Evolutionary conservation across 192 early-diverging fungal genomes (phyloP).

Genomic region (Coemansia sp.): DNA sequence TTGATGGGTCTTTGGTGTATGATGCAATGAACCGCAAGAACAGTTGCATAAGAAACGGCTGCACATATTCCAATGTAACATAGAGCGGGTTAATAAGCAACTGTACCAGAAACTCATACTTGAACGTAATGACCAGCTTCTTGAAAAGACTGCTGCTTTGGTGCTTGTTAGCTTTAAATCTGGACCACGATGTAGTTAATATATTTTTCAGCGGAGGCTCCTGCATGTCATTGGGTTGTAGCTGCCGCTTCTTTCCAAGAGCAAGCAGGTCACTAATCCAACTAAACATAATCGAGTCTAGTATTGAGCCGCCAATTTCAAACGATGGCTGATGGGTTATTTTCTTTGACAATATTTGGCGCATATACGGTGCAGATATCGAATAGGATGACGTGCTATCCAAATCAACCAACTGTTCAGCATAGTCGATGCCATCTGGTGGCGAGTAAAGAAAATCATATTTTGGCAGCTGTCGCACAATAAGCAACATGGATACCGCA

Average conservation of each 20-base stretch:
- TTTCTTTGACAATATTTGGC: not conserved
- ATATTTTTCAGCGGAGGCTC: conserved; percentile 9
- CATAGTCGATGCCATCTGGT: not conserved
- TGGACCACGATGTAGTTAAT: conserved; percentile 5
- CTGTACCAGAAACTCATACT: conserved; percentile 41
- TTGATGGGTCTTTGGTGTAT: conserved; percentile 24
- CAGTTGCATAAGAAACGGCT: conserved; percentile 57
- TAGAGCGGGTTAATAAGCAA: conserved; percentile 27
- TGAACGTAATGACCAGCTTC: conserved; percentile 36
- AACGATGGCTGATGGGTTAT: conserved; percentile 7
- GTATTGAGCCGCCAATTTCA: conserved; percentile 26
- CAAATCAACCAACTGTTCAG: not conserved
- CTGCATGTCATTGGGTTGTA: conserved; percentile 16
- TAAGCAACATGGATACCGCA: conserved; percentile 13
- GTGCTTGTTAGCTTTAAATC: conserved; percentile 7
- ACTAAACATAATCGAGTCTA: conserved; percentile 20
- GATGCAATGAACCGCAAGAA: conserved; percentile 54
- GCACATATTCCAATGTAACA: conserved; percentile 42
- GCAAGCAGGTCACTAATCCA: conserved; percentile 25
- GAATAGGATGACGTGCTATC: not conserved
- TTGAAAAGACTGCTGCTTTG: conserved; percentile 1
- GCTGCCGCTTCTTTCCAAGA: conserved; percentile 13
- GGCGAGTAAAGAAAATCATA: not conserved
- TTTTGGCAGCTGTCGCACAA: conserved; percentile 21
- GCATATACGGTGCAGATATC: not conserved